phyloP scores from a whole-genome alignment of 371 early-diverging fungal species.

The Rhizomucor miehei region DNA sequence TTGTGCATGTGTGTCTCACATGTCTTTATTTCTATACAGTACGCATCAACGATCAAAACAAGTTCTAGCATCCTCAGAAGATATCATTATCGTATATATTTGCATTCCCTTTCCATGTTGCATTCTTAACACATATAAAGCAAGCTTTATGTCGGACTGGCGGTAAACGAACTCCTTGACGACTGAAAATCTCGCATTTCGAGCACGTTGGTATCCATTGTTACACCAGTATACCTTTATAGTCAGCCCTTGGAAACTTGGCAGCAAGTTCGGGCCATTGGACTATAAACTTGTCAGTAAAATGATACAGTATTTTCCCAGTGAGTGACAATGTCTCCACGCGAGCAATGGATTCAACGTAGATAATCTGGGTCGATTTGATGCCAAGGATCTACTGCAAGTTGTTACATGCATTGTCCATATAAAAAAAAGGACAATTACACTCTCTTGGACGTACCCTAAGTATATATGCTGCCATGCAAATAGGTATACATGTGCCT shows the following conservation, averaged over 20 bases:
- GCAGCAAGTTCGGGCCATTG: constrained; percentile 79
- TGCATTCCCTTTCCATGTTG: too few species aligned
- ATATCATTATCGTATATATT: too few species aligned
- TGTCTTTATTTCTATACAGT: background rate
- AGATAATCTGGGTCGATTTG: constrained; percentile 64
- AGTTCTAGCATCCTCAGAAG: background rate
- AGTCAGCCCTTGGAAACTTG: constrained; percentile 65
- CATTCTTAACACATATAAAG: background rate
- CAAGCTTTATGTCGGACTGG: background rate
- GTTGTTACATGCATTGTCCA: background rate
- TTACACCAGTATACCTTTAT: constrained; percentile 73
- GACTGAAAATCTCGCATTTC: constrained; percentile 2
- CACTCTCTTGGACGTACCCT: constrained; percentile 35
- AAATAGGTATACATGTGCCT: constrained; percentile 88
- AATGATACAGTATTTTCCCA: constrained; percentile 75
- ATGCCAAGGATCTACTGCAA: constrained; percentile 52
- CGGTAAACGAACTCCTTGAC: background rate
- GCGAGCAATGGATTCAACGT: constrained; percentile 91
- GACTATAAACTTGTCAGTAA: constrained; percentile 86
- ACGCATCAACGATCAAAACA: constrained; percentile 4
- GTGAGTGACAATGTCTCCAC: constrained; percentile 81
- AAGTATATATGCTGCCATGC: constrained; percentile 57
- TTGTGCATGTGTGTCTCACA: too few species aligned
- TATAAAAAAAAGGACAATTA: background rate
- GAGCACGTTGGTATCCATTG: background rate